Conservation (phyloP, 2,329 filamentous ascomycete genomes). For the Fusarium lyarnte region DNA sequence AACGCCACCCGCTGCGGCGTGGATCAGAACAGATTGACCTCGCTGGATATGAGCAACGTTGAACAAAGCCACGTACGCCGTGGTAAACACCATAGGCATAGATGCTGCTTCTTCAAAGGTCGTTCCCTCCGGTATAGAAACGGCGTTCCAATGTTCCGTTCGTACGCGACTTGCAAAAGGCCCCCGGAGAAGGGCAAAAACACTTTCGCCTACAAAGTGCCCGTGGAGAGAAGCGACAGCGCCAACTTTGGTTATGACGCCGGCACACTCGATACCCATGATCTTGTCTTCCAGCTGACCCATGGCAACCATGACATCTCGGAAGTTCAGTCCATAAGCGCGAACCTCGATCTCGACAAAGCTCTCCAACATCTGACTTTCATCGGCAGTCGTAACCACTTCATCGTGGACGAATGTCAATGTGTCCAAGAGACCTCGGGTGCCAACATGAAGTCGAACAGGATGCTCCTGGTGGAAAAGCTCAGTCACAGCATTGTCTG, state of each 20-base stretch:
- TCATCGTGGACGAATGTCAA: neutral
- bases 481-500: neutral
- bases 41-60: neutral
- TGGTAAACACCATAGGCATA: constrained; percentile 9
- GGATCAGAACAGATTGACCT: constrained; percentile 45
- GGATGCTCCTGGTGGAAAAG: neutral
- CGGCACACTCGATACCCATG: neutral
- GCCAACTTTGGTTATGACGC: neutral
- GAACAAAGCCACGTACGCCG: constrained; percentile 13
- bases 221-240: neutral
- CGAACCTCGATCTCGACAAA: neutral
- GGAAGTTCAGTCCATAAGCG: neutral
- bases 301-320: neutral
- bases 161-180: neutral
- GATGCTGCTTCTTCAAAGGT: constrained; percentile 11
- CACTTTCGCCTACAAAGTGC: neutral
- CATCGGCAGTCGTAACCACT: neutral
- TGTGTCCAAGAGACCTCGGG: neutral
- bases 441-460: neutral
- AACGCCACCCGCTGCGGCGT: constrained; percentile 20
- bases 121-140: neutral
- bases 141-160: neutral
- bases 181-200: neutral
- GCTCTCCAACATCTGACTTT: neutral
- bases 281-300: neutral